Base-by-base conservation (phyloP, 352 stramenopile species). In the Phytopythium chamaehyphon region DNA sequence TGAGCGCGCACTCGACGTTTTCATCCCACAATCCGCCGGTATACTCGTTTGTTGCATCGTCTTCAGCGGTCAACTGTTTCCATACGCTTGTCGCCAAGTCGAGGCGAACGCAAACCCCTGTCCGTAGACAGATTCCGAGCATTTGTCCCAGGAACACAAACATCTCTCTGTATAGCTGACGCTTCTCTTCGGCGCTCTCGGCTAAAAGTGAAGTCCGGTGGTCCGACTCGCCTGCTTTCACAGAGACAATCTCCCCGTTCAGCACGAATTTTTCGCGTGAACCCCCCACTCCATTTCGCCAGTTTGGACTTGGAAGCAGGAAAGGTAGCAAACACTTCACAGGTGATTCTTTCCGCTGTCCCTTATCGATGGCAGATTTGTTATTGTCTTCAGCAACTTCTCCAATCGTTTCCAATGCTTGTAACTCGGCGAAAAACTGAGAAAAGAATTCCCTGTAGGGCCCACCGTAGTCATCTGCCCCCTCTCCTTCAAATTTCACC, bases 401-500 rank as follows among this genome's bases (percentile, higher is more conserved):
- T 11, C 10, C 26, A n/a, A 1, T 28, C 21, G 44, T 26, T 1
- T 61, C 44, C 9, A 87, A 47, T 63, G 81, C 79, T 45, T 88
- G 71, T 9, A 88, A 48, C 35, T 86, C 76, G 10, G 71, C 69
- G 22, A 90, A 92, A 35, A 94, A 83, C 52, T 96, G 86, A 0
- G 84, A 86, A 40, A 97, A 96, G 49, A 97, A 94, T 54, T 97
- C 93, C 24, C 93, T 79, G 61, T 98, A 98, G 11, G 92, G 89
- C 0, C 93, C 93, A 2, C 93, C 93, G 43, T 98, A 97, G 67
- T 98, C 93, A 59, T 98, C 89, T 1, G 96, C 91, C 7, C 91
- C 92, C 66, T 98, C 93, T 19, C 93, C 93, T 59, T 96, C 88
- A 47, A 98, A 98, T 57, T 96, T 96, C 16, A 98, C 88, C 47